Evolutionary conservation across 2,329 filamentous ascomycete species (phyloP), one percentile per base, ranked within the genome.

Genomic region (Aspergillus fijiensis): DNA sequence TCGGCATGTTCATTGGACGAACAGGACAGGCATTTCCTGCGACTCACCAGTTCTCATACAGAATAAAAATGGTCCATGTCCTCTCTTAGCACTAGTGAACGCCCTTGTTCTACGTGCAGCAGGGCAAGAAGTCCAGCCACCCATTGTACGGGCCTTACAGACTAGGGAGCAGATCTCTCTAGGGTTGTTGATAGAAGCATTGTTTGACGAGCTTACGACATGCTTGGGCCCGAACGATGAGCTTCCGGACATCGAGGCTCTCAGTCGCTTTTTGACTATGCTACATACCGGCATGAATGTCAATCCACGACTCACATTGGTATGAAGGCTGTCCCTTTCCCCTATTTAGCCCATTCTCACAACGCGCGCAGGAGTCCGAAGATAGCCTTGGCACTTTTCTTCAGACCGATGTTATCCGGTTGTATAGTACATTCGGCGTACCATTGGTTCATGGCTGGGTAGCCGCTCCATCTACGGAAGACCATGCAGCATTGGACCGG

Each of bases 231-330:
- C 85, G 0, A 85, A 85, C 51, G 85, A 88, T 35, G 81, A 86
- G 16, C 77, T 98, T 25, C 94, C 94, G 0, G 95, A 98, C 72
- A 89, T 98, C 10, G 85, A 88, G 39, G 93, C 96, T 60, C 81
- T 99, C 1, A 96, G 96, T 73, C 83, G 84, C 6, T 99, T 99
- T 70, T 80, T 99, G 2, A 86, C 95, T 59, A 90, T 91, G 49
- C 80, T 99, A 2, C 92, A 97, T 68, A 98, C 93, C 0, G 95
- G 95, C 42, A 96, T 99, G 91, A 99, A 98, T 69, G 94, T 98
- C 59, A 99, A 99, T 65, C 95, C 95, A 2, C 87, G 90, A 21
- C 95, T 96, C 64, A 83, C 96, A 7, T 84, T 91, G 2, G 82
- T 74, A 69, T 60, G 65, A 54, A 33, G 14, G n/a, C 16, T 21